Evolutionary conservation across 208 protist genomes (phyloP).

Genomic region (Wallacemonas rigidus): DNA sequence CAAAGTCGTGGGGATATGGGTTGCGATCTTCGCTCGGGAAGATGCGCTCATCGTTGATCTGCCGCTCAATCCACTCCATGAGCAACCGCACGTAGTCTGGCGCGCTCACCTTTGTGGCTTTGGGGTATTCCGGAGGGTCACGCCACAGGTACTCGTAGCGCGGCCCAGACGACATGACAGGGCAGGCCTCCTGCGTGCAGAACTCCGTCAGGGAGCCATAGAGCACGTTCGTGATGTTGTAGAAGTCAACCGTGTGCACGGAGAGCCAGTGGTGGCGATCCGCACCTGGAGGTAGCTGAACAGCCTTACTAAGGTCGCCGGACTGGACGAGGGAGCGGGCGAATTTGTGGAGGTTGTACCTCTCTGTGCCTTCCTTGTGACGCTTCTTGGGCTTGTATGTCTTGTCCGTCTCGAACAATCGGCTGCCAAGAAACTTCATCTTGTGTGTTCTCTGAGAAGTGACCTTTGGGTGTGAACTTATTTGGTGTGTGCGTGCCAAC

Average conservation of each 20-base stretch:
- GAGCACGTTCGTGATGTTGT: slow-evolving; percentile 99
- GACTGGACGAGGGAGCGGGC: slow-evolving; percentile 71
- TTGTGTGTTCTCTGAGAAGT: not conserved
- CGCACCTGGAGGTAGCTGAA: slow-evolving; percentile 95
- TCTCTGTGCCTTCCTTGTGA: slow-evolving; percentile 94
- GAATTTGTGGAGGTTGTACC: slow-evolving; percentile 95
- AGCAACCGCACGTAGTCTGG: slow-evolving; percentile 98
- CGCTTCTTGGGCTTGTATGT: slow-evolving; percentile 96
- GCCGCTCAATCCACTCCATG: slow-evolving; percentile 98
- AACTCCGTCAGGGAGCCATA: slow-evolving; percentile 99
- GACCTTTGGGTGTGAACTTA: too few species aligned
- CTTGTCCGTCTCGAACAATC: slow-evolving; percentile 92
- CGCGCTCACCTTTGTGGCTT: slow-evolving; percentile 94
- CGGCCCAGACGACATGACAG: slow-evolving; percentile 96
- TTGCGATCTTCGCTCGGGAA: slow-evolving; percentile 95
- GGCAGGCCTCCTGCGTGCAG: slow-evolving; percentile 95
- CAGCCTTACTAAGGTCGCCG: slow-evolving; percentile 95
- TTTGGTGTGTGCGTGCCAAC: too few species aligned
- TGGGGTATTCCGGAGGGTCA: slow-evolving; percentile 95
- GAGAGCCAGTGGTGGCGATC: slow-evolving; percentile 98
- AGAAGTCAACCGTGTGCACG: slow-evolving; percentile 98
- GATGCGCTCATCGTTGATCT: slow-evolving; percentile 96
- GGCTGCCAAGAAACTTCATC: slow-evolving; percentile 74
- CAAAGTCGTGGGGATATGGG: slow-evolving; percentile 88
- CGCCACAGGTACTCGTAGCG: slow-evolving; percentile 98